Percentiles rank a stretch among this genome's conserved stretches.
Conservation (phyloP, 2,329 filamentous ascomycete genomes). For the Shiraia bambusicola region DNA sequence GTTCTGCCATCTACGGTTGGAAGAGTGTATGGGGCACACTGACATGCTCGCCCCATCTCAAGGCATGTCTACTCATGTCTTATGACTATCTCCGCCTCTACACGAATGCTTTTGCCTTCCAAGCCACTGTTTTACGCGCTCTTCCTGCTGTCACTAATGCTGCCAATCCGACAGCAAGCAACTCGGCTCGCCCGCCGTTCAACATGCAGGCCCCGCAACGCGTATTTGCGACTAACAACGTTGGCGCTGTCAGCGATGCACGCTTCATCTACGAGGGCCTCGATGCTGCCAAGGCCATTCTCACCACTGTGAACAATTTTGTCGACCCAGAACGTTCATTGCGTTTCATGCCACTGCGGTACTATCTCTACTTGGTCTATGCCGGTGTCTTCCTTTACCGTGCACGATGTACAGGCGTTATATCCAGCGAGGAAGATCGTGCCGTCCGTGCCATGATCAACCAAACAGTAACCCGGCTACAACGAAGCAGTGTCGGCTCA, state of each 20-base stretch:
- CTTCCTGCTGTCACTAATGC: constrained; percentile 34
- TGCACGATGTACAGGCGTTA: constrained; percentile 51
- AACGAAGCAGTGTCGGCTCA: constrained; percentile 45
- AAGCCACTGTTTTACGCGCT: constrained; percentile 61
- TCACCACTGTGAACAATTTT: constrained; percentile 54
- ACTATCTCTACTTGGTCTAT: constrained; percentile 54
- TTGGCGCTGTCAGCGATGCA: constrained; percentile 51
- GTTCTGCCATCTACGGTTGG: constrained; percentile 68
- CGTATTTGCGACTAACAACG: constrained; percentile 51
- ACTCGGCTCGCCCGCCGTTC: not conserved
- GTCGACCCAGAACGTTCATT: constrained; percentile 51
- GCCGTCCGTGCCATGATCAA: constrained; percentile 51
- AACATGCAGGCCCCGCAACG: constrained; percentile 43
- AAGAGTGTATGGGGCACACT: constrained; percentile 69
- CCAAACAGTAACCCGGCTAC: constrained; percentile 48
- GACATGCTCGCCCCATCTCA: constrained; percentile 65
- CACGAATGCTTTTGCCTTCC: constrained; percentile 74
- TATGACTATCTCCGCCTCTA: constrained; percentile 74
- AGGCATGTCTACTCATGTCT: constrained; percentile 67
- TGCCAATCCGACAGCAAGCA: constrained; percentile 5
- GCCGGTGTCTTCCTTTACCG: constrained; percentile 53
- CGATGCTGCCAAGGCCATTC: constrained; percentile 52
- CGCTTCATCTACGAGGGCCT: constrained; percentile 54
- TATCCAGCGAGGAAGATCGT: constrained; percentile 50
- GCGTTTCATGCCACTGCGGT: constrained; percentile 52